Conservation (phyloP, 441 rosid species). For the Manihot esculenta region DNA sequence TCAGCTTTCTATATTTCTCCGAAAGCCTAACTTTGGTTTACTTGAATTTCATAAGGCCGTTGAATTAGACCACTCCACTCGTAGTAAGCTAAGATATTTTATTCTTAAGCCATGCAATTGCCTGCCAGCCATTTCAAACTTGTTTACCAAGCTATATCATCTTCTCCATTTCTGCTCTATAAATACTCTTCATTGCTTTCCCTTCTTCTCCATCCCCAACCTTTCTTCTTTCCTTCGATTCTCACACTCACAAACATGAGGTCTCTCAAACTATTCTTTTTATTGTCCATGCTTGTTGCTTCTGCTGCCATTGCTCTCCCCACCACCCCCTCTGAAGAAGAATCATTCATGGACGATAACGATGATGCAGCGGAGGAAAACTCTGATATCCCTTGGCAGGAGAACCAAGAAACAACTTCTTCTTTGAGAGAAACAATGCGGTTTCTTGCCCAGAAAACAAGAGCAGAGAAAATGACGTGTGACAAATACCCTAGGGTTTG, state of each 20-base stretch:
- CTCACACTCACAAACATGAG: constrained; percentile 28
- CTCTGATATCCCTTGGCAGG: constrained; percentile 8
- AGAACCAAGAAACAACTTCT: constrained; percentile 14
- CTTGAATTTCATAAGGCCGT: constrained; percentile 6
- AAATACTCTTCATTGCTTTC: constrained; percentile 1
- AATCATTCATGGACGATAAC: background rate
- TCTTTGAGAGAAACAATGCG: constrained; percentile 22
- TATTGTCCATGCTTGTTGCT: constrained; percentile 28
- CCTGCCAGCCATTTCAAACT: background rate
- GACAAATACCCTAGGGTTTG: constrained; percentile 52
- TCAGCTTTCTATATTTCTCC: background rate
- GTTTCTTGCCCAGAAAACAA: constrained; percentile 17
- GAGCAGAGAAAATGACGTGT: constrained; percentile 33
- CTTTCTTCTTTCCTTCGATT: background rate
- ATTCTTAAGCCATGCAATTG: background rate
- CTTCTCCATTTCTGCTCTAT: constrained; percentile 16
- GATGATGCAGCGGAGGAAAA: constrained; percentile 16
- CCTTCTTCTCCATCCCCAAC: constrained; percentile 1
- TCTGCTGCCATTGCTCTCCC: constrained; percentile 25
- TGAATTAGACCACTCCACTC: constrained; percentile 54
- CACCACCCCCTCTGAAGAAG: background rate
- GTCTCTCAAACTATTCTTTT: constrained; percentile 30
- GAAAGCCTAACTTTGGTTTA: constrained; percentile 23
- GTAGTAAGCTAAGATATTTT: background rate
- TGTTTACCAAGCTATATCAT: too few relatives aligned